Evolutionary conservation across 164 flowering plant genomes (phyloP), one percentile per base, ranked within the genome.

Genomic region (Tetracentron sinense): DNA sequence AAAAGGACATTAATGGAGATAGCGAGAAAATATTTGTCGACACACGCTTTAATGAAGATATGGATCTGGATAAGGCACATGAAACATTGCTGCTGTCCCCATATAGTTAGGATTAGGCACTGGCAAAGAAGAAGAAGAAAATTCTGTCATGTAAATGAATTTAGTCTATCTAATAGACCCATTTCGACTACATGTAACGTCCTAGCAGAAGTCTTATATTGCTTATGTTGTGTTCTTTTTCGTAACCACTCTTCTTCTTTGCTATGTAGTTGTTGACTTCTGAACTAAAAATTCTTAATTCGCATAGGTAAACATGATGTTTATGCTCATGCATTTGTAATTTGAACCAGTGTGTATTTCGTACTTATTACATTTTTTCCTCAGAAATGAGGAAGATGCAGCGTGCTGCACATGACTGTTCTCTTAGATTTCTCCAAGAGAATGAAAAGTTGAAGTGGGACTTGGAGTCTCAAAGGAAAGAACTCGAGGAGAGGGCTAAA

Each of bases 401-500:
- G 44, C 11, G 14, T 16, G 14, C 14, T 38, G 44, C 44, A 4
- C 14, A 4, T 38, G 44, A 38, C 14, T 16, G 14, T 12, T 38
- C 8, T 38, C 44, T 38, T 38, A 38, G 8, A 38, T 38, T 16
- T 38, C 14, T 8, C 6, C 10, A 51, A 53, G 47, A 60, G 42
- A 54, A 30, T 46, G 33, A 47, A 33, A 54, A 47, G 25, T 23
- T 60, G 22, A 29, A 60, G 42, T 31, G n/a, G 33, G 55, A 54
- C 2, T 30, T 70, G 55, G 60, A 54, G 30, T 59, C 7, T 59
- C 65, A 53, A 26, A 68, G 30, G 46, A 57, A 55, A 53, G 54
- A 60, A 35, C 58, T 70, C 31, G 54, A 54, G 29, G 29, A 46
- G 58, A 48, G 35, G 53, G 54, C 54, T n/a, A 61, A 38, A 48